Evolutionary conservation across 768 basidiomycete species (phyloP).

Genomic region (Exsudoporus frostii): DNA sequence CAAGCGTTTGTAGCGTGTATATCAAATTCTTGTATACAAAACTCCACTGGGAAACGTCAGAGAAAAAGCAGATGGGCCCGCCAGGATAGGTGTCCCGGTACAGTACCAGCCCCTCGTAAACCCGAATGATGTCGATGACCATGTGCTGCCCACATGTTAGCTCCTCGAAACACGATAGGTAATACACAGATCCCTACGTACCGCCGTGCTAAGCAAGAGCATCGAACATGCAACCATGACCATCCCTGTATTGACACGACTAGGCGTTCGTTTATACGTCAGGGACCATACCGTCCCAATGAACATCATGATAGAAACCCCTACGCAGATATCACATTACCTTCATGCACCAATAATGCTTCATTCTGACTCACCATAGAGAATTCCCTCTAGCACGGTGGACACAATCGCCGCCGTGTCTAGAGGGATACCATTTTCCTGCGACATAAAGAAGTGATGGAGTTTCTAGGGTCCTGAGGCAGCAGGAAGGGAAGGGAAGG

Average conservation of each 20-base stretch:
- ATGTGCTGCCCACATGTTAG: slow-evolving; percentile 10
- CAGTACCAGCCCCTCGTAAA: slow-evolving; percentile 21
- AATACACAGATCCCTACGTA: background rate
- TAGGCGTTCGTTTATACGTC: background rate
- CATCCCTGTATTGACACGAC: slow-evolving; percentile 12
- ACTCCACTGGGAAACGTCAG: slow-evolving; percentile 22
- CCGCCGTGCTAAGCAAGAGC: slow-evolving; percentile 18
- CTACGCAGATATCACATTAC: slow-evolving; percentile 8
- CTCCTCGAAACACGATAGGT: no score
- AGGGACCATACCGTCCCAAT: slow-evolving; percentile 25
- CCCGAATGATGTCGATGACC: slow-evolving; percentile 16
- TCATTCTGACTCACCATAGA: background rate
- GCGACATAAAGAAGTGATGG: background rate
- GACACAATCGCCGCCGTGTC: slow-evolving; percentile 26
- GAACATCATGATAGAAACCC: slow-evolving; percentile 31
- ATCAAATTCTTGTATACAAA: slow-evolving; percentile 28
- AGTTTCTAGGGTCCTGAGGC: no score
- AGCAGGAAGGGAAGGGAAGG: background rate
- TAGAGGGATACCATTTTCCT: slow-evolving; percentile 9
- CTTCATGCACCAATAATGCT: background rate
- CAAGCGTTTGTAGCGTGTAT: slow-evolving; percentile 19
- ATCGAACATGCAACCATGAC: slow-evolving; percentile 18
- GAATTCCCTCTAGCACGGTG: background rate
- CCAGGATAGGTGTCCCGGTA: slow-evolving; percentile 8
- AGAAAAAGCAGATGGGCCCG: slow-evolving; percentile 27